Base-by-base conservation (phyloP, 192 early-diverging fungal genomes). In the Backusella liffmaniae region DNA sequence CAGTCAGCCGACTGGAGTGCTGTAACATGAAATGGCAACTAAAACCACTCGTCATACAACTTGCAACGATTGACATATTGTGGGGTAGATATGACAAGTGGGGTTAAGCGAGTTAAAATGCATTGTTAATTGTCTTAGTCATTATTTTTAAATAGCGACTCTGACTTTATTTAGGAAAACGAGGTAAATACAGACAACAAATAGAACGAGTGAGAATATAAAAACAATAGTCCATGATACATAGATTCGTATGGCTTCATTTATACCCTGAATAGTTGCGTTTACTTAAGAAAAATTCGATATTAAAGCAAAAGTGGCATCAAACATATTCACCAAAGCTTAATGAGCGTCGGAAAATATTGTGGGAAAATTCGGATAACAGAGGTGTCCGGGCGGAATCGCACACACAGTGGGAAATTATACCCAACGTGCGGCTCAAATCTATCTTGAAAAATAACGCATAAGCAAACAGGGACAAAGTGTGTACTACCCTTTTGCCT, bases 361-460 rank as follows among this genome's bases (percentile, higher is more conserved):
- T 62, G 56, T 62, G 56, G 56, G 56, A 62, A 62, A 62, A 13
- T 62, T 62, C 56, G 56, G 56, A 62, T 62, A 62, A 62, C 56
- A 62, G 10, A 62, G 56, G 23, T 62, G 56, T 62, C 21, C 4
- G 9, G 9, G 56, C 56, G 56, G 56, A 62, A 62, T 29, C 26
- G 21, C 56, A 62, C 26, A 29, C 56, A 62, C 56, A 62, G 56
- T 62, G 56, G 56, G 56, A 62, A 62, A 62, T 62, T 62, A 62
- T 62, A 62, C 56, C 56, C 56, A 62, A 6, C 56, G 23, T 62
- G 23, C 10, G 56, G 56, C 3, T 62, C 21, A 26, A 62, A 29
- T 62, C 8, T 62, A 62, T 62, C 29, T 62, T 62, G 26, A 26
- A 62, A 62, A 62, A 62, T 62, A 26, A 62, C 56, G 3, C 56